Conservation (phyloP, 352 stramenopile genomes). For the Thalassiosira hispida region DNA sequence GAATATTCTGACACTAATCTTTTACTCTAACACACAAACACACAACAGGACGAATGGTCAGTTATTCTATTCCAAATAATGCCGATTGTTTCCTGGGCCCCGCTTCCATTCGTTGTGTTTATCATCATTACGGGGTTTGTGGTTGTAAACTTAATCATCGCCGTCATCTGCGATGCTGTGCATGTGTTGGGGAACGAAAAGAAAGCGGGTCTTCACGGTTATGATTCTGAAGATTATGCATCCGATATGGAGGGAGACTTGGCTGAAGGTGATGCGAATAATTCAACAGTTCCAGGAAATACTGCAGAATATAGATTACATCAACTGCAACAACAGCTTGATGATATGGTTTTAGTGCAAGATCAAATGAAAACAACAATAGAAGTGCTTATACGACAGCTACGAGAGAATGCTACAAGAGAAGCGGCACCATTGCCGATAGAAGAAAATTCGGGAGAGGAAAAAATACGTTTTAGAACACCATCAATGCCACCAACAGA, state of each 20-base stretch:
- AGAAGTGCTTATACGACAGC: not conserved
- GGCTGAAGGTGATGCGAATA: conserved; percentile 10
- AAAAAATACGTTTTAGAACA: too few relatives aligned
- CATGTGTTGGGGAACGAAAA: conserved; percentile 53
- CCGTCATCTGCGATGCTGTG: conserved; percentile 77
- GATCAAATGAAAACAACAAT: conserved; percentile 35
- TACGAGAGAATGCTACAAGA: too few relatives aligned
- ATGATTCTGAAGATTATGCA: conserved; percentile 5
- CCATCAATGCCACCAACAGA: too few relatives aligned
- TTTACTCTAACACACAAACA: conserved; percentile 14
- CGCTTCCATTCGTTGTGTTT: conserved; percentile 63
- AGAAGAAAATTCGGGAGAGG: too few relatives aligned
- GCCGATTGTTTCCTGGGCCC: conserved; percentile 47
- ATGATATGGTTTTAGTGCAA: conserved; percentile 66
- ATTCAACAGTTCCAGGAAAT: conserved; percentile 6
- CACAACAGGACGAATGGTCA: conserved; percentile 42
- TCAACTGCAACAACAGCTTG: conserved; percentile 56
- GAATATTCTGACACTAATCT: too few relatives aligned
- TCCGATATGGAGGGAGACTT: conserved; percentile 5
- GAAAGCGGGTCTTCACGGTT: conserved; percentile 59
- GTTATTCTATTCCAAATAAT: conserved; percentile 35
- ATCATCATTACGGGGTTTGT: conserved; percentile 72
- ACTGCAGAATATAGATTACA: conserved; percentile 41
- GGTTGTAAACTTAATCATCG: conserved; percentile 76
- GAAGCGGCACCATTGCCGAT: too few relatives aligned